Evolutionary conservation across 768 basidiomycete species (phyloP).

Genomic region (Pleurotus cornucopiae): DNA sequence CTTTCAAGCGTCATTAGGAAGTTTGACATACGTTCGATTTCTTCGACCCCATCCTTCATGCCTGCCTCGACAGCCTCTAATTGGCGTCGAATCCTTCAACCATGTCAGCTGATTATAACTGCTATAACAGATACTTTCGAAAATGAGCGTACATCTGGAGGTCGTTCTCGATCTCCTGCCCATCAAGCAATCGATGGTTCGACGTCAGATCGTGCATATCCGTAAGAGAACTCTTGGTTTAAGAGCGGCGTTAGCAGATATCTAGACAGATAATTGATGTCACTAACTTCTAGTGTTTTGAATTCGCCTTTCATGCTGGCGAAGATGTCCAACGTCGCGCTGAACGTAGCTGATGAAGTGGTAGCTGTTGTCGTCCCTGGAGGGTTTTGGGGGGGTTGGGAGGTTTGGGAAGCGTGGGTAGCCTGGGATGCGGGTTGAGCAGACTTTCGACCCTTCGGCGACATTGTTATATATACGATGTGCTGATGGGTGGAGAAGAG

Average conservation of each 20-base stretch:
- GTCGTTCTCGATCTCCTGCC: slow-evolving; percentile 29
- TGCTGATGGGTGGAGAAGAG: neutral
- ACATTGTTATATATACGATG: neutral
- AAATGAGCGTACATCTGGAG: slow-evolving; percentile 39
- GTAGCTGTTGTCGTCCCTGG: too few species aligned
- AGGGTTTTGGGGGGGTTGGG: too few species aligned
- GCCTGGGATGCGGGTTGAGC: neutral
- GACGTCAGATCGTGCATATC: slow-evolving; percentile 40
- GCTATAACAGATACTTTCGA: neutral
- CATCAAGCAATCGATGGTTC: slow-evolving; percentile 36
- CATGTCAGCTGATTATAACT: neutral
- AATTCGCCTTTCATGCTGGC: slow-evolving; percentile 4
- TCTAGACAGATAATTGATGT: neutral
- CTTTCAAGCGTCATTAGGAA: too few species aligned
- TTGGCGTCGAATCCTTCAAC: slow-evolving; percentile 36
- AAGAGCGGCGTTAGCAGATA: neutral
- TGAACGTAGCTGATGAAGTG: neutral
- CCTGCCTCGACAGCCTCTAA: slow-evolving; percentile 38
- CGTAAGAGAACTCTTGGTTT: slow-evolving; percentile 36
- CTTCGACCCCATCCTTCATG: slow-evolving; percentile 39
- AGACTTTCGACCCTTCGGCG: neutral
- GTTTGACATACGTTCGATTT: slow-evolving; percentile 40
- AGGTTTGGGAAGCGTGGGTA: too few species aligned
- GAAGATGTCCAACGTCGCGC: neutral
- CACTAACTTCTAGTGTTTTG: neutral